Base-by-base conservation (phyloP, 768 basidiomycete genomes). In the Sporobolomyces roseus region DNA sequence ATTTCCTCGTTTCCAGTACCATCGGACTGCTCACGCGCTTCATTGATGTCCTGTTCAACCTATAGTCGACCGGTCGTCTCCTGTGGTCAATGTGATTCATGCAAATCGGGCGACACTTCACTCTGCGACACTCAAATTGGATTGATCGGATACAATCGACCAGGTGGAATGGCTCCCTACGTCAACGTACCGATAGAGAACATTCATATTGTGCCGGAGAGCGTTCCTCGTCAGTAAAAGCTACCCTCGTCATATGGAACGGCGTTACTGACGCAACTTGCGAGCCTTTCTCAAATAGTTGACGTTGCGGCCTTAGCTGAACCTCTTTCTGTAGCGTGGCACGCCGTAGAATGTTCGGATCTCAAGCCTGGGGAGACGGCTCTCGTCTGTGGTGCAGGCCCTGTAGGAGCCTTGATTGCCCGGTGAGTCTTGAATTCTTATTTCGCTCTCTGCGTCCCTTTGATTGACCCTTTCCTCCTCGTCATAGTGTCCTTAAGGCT, bases 291-390 rank as follows among this genome's bases (percentile, higher is more conserved):
- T 10, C 17, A 50, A 17, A 36, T 21, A 83, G 83, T 84, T 50
- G 83, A 84, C 25, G 71, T 82, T 14, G 83, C 82, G 3, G 83
- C 83, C 2, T 78, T 80, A 60, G 78, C 83, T 14, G 83, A 84
- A 73, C 83, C 83, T 1, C 77, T 84, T 5, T 78, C 82, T 4
- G 82, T 83, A 1, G 81, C 81, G 0, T 83, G 80, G 79, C 80
- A 83, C 61, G 81, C 81, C 4, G 80, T 82, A 17, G 81, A 81
- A 68, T 75, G 77, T 45, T 80, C 81, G 0, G 77, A 77, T 0
- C 80, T 81, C 68, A 75, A 77, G 54, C 56, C 65, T 19, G 82
- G 83, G 0, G 75, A 81, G 55, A 79, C 76, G 12, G 82, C 77
- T 9, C 78, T 84, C 32, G 75, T 84, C 7, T 66, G 80, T 14